phyloP scores from a whole-genome alignment of 2,329 filamentous ascomycete genomes.

The Aquanectria penicillioides region DNA sequence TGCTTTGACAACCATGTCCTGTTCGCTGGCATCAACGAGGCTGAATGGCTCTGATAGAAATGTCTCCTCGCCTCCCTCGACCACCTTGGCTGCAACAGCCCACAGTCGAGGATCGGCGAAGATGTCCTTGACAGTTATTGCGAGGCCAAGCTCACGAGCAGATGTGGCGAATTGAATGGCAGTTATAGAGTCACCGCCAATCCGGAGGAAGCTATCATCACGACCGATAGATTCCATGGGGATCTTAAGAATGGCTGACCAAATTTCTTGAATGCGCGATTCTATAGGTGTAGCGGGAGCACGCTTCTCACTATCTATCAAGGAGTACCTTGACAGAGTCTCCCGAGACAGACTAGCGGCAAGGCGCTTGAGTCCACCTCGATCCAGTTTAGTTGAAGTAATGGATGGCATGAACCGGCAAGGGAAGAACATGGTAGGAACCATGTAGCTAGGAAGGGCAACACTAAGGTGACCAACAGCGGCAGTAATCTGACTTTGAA shows the following conservation, averaged over 20 bases:
- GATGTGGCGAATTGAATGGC: constrained; percentile 36
- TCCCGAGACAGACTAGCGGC: not conserved
- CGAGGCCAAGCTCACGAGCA: not conserved
- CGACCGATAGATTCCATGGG: constrained; percentile 20
- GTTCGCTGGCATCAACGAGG: not conserved
- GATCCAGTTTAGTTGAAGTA: constrained; percentile 16
- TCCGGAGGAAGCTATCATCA: constrained; percentile 56
- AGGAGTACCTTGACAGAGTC: not conserved
- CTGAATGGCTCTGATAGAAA: not conserved
- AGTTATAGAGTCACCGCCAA: constrained; percentile 13
- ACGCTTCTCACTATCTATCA: not conserved
- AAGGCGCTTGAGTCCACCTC: not conserved
- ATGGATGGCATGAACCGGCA: no score
- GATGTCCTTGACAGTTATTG: constrained; percentile 49
- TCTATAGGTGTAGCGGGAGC: constrained; percentile 14
- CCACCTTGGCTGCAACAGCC: constrained; percentile 16
- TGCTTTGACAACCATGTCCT: not conserved
- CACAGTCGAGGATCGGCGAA: constrained; percentile 41
- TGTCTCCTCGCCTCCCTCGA: not conserved
- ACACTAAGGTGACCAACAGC: not conserved
- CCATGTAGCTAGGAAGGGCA: not conserved
- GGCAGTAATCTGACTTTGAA: not conserved
- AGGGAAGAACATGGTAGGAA: not conserved
- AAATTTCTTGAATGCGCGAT: constrained; percentile 45
- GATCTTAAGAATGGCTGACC: constrained; percentile 49